Percentiles rank a stretch among this genome's conserved stretches.
These are phyloP conservation scores for cucumber (Cucumis sativus) DNA, from an alignment of 306 rosid species.

Conservation along the genomic window DNA sequence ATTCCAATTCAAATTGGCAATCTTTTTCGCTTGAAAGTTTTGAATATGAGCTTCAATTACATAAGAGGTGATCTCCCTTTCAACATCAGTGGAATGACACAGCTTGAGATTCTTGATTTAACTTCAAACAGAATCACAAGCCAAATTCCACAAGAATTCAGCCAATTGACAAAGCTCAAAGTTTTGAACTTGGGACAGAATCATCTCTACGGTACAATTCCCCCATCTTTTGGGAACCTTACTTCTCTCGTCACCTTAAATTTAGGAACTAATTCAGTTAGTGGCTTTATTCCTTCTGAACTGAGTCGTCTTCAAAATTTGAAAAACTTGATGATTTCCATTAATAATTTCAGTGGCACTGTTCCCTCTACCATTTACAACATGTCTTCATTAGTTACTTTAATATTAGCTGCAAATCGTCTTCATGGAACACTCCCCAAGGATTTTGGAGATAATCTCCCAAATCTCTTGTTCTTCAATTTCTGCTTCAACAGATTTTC, in stretches of 20 bases:
- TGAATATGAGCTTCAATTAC: conserved; percentile 42
- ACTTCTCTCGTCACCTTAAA: conserved; percentile 37
- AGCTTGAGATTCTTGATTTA: conserved; percentile 40
- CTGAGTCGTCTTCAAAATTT: conserved; percentile 35
- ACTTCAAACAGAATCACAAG: conserved; percentile 30
- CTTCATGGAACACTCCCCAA: conserved; percentile 59
- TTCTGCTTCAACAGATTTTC: conserved; percentile 51
- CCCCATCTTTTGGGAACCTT: conserved; percentile 40
- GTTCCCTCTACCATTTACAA: conserved; percentile 39
- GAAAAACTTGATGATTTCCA: conserved; percentile 36
- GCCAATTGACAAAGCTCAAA: conserved; percentile 30
- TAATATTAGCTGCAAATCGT: conserved; percentile 46
- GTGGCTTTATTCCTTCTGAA: conserved; percentile 40
- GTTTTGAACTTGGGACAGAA: conserved; percentile 38
- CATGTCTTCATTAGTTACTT: conserved; percentile 37
- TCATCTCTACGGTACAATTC: conserved; percentile 33
- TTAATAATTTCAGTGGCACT: conserved; percentile 45
- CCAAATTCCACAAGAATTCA: conserved; percentile 26
- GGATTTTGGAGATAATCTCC: conserved; percentile 39
- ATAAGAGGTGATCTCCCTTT: conserved; percentile 32
- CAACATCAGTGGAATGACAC: conserved; percentile 24
- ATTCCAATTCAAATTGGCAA: conserved; percentile 39
- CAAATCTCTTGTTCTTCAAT: conserved; percentile 40
- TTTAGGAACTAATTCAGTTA: conserved; percentile 43
- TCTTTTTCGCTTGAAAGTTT: conserved; percentile 25